Conservation (phyloP, 129 eudicot genomes). For the Sambucus nigra region DNA sequence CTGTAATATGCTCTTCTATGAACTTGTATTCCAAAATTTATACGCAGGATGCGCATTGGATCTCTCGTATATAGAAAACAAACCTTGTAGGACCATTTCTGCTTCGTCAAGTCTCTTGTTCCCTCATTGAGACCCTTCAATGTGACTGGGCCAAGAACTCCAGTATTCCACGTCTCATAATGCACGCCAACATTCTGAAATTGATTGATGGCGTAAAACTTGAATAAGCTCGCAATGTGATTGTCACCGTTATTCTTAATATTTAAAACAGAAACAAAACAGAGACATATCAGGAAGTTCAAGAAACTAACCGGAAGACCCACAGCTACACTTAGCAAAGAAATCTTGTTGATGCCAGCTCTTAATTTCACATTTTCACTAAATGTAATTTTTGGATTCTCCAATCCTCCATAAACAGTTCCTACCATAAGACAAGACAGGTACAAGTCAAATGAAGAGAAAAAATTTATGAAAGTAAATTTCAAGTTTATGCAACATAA, state of each 20-base stretch:
- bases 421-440: constrained; percentile 23
- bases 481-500: not conserved
- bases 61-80: no score
- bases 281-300: no score
- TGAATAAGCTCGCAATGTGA: not conserved
- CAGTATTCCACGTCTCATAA: constrained; percentile 68
- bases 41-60: not conserved
- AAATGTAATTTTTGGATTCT: constrained; percentile 50
- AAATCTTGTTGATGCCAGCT: constrained; percentile 68
- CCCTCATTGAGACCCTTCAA: constrained; percentile 69
- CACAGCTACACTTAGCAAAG: constrained; percentile 71
- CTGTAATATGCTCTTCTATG: not conserved
- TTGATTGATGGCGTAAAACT: constrained; percentile 3
- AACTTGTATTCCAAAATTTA: not conserved
- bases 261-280: not conserved
- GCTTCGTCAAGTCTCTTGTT: constrained; percentile 69
- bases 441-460: not conserved
- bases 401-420: constrained; percentile 47
- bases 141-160: constrained; percentile 86
- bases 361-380: constrained; percentile 44
- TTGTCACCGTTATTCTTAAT: not conserved
- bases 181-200: constrained; percentile 84
- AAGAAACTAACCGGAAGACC: constrained; percentile 61
- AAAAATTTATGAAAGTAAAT: not conserved
- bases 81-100: constrained; percentile 86